Percentiles rank a stretch among this genome's conserved stretches.
Conservation (phyloP, 495 filamentous ascomycete species). For the Chaetomium cochliodes region DNA sequence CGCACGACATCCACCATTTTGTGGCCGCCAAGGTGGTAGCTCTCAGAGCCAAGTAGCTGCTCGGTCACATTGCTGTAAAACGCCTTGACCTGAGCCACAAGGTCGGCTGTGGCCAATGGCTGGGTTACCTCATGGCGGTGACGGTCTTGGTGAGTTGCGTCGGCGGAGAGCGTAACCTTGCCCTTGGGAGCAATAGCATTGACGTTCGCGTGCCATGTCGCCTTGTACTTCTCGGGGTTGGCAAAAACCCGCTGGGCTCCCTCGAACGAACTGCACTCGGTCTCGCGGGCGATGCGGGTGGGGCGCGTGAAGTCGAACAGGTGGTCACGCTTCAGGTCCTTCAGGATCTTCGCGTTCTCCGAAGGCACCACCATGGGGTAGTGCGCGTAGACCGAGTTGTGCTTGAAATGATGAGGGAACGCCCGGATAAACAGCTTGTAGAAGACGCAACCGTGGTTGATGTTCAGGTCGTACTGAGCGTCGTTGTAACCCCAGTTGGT, state of each 20-base stretch:
- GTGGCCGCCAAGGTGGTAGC: slow-evolving; percentile 56
- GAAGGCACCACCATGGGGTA: slow-evolving; percentile 73
- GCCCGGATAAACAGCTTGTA: slow-evolving; percentile 79
- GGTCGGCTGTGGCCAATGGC: slow-evolving; percentile 57
- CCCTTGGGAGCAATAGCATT: slow-evolving; percentile 49
- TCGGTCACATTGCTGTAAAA: slow-evolving; percentile 66
- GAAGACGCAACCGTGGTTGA: slow-evolving; percentile 80
- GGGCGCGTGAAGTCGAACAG: slow-evolving; percentile 73
- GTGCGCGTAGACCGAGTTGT: slow-evolving; percentile 82
- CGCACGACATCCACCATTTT: slow-evolving; percentile 73
- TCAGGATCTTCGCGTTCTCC: slow-evolving; percentile 73
- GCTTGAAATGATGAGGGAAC: slow-evolving; percentile 76
- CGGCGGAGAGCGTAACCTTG: slow-evolving; percentile 55
- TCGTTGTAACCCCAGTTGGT: slow-evolving; percentile 75
- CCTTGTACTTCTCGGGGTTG: slow-evolving; percentile 61
- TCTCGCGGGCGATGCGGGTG: slow-evolving; percentile 46
- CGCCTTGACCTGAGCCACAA: slow-evolving; percentile 56
- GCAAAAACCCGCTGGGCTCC: slow-evolving; percentile 64
- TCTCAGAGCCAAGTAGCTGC: slow-evolving; percentile 62
- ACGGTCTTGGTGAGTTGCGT: slow-evolving; percentile 46
- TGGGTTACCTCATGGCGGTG: slow-evolving; percentile 56
- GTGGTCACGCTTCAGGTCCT: slow-evolving; percentile 64
- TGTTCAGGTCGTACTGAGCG: slow-evolving; percentile 48
- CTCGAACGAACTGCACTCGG: slow-evolving; percentile 59
- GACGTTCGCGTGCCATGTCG: slow-evolving; percentile 59